Base-by-base conservation (phyloP, 208 protist genomes). In the Acanthamoeba lenticulata region DNA sequence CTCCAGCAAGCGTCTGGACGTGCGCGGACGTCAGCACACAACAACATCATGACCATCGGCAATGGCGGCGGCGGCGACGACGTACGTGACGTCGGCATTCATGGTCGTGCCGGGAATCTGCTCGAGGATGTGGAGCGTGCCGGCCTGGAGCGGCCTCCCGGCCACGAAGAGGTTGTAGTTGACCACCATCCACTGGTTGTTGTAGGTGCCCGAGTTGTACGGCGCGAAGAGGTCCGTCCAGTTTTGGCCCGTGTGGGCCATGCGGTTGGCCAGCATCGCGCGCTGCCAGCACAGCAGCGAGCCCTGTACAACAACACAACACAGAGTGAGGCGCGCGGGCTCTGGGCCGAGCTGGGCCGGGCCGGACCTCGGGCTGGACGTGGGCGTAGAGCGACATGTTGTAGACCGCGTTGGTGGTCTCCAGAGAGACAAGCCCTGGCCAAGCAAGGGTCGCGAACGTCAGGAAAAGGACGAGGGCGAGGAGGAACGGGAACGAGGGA, bases 151-250 rank as follows among this genome's bases (percentile, higher is more conserved):
- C n/a, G 60, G 81, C 1, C 92, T 55, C 34, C 74, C 90, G 13
- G 94, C 47, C n/a, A 74, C 85, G 36, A 97, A 97, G 29, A 95
- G 92, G 1, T 97, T 97, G 83, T 97, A 96, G 79, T 98, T 95
- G 24, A 98, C 27, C 27, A 98, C 96, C 86, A 98, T 97, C 96
- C 96, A 99, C 94, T 98, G 90, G 29, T 88, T 57, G 47, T 60
- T 88, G 34, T 88, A 88, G 24, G 77, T 88, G 77, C 77, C 40
- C 17, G 77, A 74, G 85, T 91, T 91, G 1, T 91, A 32, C 24
- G n/a, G 85, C 13, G 65, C 38, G 94, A 98, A 98, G 32, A 95
- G 88, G 34, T 96, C 0, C 21, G 95, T 83, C 97, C 97, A 99
- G n/a, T 97, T 55, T 29, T 94, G 36, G 36, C 74, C 94, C 36